Evolutionary conservation across 1,139 yeast species (phyloP), one percentile per base, ranked within the genome.

Genomic region (Geotrichum histeridarum): DNA sequence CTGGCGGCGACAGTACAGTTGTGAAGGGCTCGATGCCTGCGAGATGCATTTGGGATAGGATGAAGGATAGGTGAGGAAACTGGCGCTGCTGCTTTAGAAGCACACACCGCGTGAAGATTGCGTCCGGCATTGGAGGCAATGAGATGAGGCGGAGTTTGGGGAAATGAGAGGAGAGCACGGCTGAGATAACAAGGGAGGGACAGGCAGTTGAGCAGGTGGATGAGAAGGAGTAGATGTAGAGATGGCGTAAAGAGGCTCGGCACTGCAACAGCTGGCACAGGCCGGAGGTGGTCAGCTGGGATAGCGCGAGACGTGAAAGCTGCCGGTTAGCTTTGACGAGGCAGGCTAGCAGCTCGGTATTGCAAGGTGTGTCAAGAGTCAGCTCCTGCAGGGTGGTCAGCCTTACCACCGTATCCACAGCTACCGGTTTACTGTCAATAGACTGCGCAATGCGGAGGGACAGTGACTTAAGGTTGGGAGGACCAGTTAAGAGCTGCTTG

Each of bases 401-500:
- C 18, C 17, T n/a, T 14, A 35, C 27, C 14, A 14, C 15, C 5
- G 22, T 5, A 17, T 12, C 14, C 22, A 18, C 5, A 6, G 44
- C 44, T 3, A 27, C 5, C 27, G 17, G 33, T 4, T 32, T 7
- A 8, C 32, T 32, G 11, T 48, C 51, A 41, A 51, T 41, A 9
- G 51, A 46, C 14, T 51, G 54, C 7, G 42, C 54, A 14, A 51
- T 51, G 15, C 51, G 39, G 12, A 51, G 27, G 1, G 50, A 45
- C n/a, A 51, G 48, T 3, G 27, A 11, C 6, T 9, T 14, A 9
- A 51, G 48, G 8, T 50, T 42, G n/a, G 36, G 33, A 7, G 39
- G 39, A 1, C 9, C 12, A 2, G 41, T 11, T 17, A 51, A 38
- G 15, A 17, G 32, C 8, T 18, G n/a, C 22, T 22, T 17, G 33